Evolutionary conservation across 805 yeast genomes (phyloP), one percentile per base, ranked within the genome.

Genomic region (Candida coleopterorum): DNA sequence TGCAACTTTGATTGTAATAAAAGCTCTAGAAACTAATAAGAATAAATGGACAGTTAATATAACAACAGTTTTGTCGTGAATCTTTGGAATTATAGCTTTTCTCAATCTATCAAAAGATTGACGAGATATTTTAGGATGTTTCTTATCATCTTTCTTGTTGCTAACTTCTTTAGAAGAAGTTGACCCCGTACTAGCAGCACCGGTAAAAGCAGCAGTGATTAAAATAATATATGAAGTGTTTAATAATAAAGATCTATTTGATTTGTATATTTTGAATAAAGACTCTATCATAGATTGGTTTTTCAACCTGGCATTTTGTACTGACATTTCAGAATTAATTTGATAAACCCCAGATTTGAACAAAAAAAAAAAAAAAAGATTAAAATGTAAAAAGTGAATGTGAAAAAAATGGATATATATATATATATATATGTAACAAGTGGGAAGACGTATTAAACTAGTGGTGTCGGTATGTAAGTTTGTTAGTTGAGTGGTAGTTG

Each of bases 1-100:
- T 5, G 97, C 96, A 11, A 88, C 89, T 50, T 80, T 79, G 32
- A 89, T 69, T 2, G 95, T 81, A 18, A 89, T 60, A 17, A 80
- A 56, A 0, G 96, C 90, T 45, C 95, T 71, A 4, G 73, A 45
- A 3, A 84, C 70, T 30, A 89, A 65, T 18, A 86, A 64, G 0
- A 66, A 52, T 5, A 86, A 59, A 56, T 86, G 90, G 0, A 73
- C 46, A 1, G 55, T 41, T 25, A 85, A 64, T 39, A 60, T 59
- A 6, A 46, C 25, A 11, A 64, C 53, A 5, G 69, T 55, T 10
- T 55, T 43, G 43, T 62, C 56, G 5, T 38, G 41, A 12, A 44
- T 35, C 3, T 48, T 41, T 2, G 73, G 73, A 5, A 64, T 45
- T 3, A 70, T 66, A 6, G 70, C 52, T 32, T 49, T 53, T 23